Percentiles rank a stretch among this genome's conserved stretches.
Evolutionary conservation across 768 basidiomycete species (phyloP).

Genomic region (Lactarius hatsudake): DNA sequence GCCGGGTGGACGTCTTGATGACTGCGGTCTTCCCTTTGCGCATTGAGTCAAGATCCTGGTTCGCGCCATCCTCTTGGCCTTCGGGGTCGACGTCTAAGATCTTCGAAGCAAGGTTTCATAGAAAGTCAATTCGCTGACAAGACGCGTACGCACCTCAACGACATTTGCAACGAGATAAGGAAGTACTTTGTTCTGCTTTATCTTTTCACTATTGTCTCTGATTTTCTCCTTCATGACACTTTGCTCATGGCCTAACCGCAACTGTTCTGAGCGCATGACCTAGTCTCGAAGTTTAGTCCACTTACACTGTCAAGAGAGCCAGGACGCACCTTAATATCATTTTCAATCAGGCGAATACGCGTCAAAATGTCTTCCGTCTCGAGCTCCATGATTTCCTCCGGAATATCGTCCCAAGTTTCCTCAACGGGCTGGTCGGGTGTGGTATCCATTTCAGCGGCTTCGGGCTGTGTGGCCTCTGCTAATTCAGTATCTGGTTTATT

Average conservation of each 20-base stretch:
- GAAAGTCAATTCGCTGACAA: not conserved
- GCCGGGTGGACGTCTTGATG: slow-evolving; percentile 97
- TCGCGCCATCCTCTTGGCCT: slow-evolving; percentile 91
- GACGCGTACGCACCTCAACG: slow-evolving; percentile 70
- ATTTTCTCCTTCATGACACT: slow-evolving; percentile 98
- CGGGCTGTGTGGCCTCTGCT: slow-evolving; percentile 33
- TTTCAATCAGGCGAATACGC: slow-evolving; percentile 90
- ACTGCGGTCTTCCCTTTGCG: slow-evolving; percentile 98
- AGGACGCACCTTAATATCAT: slow-evolving; percentile 81
- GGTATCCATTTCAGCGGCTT: slow-evolving; percentile 60
- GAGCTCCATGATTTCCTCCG: slow-evolving; percentile 77
- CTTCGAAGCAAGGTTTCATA: slow-evolving; percentile 39
- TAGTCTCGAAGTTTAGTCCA: slow-evolving; percentile 33
- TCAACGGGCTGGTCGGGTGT: slow-evolving; percentile 66
- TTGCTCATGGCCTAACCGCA: slow-evolving; percentile 91
- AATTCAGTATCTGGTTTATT: slow-evolving; percentile 45
- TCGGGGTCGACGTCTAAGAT: slow-evolving; percentile 94
- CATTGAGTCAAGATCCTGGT: slow-evolving; percentile 92
- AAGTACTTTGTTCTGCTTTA: slow-evolving; percentile 98
- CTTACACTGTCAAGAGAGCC: not conserved
- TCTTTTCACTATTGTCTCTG: slow-evolving; percentile 95
- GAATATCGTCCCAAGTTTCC: slow-evolving; percentile 90
- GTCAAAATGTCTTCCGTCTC: slow-evolving; percentile 85
- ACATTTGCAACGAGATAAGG: slow-evolving; percentile 98
- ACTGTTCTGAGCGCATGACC: slow-evolving; percentile 96